Evolutionary conservation across 2,329 filamentous ascomycete genomes (phyloP).

Genomic region (Ceratocystiopsis sp.): DNA sequence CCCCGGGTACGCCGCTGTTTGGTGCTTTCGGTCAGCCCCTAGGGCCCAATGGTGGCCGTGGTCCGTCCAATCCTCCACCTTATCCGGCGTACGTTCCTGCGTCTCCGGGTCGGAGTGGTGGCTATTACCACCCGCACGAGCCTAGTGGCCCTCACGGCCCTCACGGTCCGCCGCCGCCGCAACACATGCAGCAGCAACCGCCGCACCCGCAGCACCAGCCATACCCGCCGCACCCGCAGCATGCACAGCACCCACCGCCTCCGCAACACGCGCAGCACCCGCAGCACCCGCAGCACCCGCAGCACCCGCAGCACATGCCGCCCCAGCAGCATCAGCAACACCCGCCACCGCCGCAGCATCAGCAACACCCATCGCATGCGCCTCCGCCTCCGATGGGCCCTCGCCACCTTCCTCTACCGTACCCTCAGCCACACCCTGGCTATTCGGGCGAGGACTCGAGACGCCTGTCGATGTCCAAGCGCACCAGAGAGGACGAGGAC

Average conservation of each 20-base stretch:
- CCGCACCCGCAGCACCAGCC: no score
- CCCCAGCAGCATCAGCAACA: background rate
- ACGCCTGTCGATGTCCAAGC: conserved; percentile 4
- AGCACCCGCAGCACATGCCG: conserved; percentile 5
- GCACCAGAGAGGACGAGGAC: conserved; percentile 8
- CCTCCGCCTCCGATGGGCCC: conserved; percentile 12
- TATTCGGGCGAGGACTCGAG: conserved; percentile 5
- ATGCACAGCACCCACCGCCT: no score
- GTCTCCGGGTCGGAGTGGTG: conserved; percentile 4
- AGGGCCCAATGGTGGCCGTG: conserved; percentile 8
- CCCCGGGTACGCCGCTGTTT: conserved; percentile 37
- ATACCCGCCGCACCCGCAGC: no score
- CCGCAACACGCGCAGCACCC: no score
- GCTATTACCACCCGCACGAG: no score
- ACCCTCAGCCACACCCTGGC: conserved; percentile 6
- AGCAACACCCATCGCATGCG: no score
- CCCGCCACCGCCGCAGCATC: conserved; percentile 5
- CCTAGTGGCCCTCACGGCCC: no score
- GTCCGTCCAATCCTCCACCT: conserved; percentile 3
- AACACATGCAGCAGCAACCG: no score
- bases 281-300: background rate
- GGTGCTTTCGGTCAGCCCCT: conserved; percentile 41
- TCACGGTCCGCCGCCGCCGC: no score
- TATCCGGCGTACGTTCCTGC: conserved; percentile 11
- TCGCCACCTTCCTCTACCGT: conserved; percentile 21